Conservation (phyloP, 805 yeast species). For the Starmera caribaea region DNA sequence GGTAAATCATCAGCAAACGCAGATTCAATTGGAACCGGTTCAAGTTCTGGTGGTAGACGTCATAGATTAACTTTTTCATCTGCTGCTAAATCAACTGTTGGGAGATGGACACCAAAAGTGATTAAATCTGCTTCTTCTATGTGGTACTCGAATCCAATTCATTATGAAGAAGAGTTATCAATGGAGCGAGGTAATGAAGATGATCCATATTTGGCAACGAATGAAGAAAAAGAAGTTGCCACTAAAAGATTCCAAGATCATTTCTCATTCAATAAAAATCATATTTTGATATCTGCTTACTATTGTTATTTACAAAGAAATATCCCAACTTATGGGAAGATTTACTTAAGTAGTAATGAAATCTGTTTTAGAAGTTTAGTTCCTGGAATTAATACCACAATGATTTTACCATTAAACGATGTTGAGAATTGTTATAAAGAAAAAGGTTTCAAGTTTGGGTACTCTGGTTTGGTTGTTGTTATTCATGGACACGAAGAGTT, state of each 20-base stretch:
- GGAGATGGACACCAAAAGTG: background rate
- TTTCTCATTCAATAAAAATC: constrained; percentile 50
- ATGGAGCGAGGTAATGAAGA: constrained; percentile 36
- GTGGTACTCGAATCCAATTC: constrained; percentile 57
- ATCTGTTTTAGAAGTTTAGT: constrained; percentile 75
- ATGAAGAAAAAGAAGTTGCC: constrained; percentile 34
- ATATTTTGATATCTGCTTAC: constrained; percentile 55
- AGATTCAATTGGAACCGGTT: constrained; percentile 7
- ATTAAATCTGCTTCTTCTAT: constrained; percentile 22
- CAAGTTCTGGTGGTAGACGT: constrained; percentile 1
- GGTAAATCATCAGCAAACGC: background rate
- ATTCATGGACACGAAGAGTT: constrained; percentile 71
- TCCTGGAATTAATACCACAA: constrained; percentile 68
- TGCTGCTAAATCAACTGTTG: background rate
- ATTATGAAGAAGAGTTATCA: constrained; percentile 37
- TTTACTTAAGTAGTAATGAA: constrained; percentile 58
- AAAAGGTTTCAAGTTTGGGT: constrained; percentile 59
- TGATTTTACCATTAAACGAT: constrained; percentile 74
- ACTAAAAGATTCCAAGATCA: constrained; percentile 52
- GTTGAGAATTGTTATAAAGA: constrained; percentile 62
- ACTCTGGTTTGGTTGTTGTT: constrained; percentile 60
- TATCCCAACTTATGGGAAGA: constrained; percentile 74
- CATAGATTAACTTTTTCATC: background rate
- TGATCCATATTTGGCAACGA: constrained; percentile 35
- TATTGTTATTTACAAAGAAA: constrained; percentile 59